Evolutionary conservation across 2,329 filamentous ascomycete species (phyloP), one percentile per base, ranked within the genome.

Genomic region (Colletotrichum noveboracense): DNA sequence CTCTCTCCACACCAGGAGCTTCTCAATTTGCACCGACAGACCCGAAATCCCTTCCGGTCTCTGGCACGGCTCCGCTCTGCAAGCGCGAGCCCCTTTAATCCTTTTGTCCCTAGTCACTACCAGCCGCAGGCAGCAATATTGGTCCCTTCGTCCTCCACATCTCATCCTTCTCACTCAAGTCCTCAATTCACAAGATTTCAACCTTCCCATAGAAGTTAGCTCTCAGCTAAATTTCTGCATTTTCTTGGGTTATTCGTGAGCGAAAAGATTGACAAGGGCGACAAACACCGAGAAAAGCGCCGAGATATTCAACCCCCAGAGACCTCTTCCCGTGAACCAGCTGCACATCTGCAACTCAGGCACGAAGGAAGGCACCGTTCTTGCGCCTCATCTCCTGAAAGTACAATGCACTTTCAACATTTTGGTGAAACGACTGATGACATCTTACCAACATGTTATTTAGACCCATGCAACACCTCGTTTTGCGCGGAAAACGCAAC

Each of bases 361-460:
- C 38, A n/a, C 8, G 38, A 43, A 43, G 9, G 3, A n/a, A 43
- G 38, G 3, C 38, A 43, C 38, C 38, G 0, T 2, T 0, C 38
- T 43, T n/a, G 38, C 38, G 38, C 38, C 18, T 43, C 38, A 43
- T 43, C 5, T 43, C 0, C 16, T 0, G 36, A 6, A 43, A 10
- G 0, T 43, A 5, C 36, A 3, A 43, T 10, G 5, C 16, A 0
- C 7, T 10, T 0, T 0, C 8, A 0, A 43, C 8, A n/a, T 43
- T 10, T 43, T 43, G 3, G 36, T 5, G 4, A 5, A 18, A 3
- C 7, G 8, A 10, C 38, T 43, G 0, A 12, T 10, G 18, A 43
- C 0, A 1, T 18, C 16, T 3, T 18, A 5, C 6, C 9, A 43
- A 43, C 0, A 3, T 1, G 38, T 2, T 43, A 43, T 43, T 2